A percentile compares a stretch with the other conserved stretches of the same genome.
Evolutionary conservation across 495 filamentous ascomycete genomes (phyloP).

Genomic region (Mycothermus thermophilus): DNA sequence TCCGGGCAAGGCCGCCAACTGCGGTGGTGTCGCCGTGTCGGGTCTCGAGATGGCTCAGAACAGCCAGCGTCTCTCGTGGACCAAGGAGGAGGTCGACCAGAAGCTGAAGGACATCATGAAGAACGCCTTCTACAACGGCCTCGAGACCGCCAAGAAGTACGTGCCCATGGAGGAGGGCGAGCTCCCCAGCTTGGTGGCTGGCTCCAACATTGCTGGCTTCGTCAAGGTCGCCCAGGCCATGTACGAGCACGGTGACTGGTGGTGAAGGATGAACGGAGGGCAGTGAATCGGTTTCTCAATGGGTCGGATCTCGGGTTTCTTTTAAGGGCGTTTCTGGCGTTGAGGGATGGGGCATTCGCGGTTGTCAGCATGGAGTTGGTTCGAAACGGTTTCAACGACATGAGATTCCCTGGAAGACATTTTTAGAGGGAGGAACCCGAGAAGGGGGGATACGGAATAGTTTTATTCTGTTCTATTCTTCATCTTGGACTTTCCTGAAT

Average conservation of each 20-base stretch:
- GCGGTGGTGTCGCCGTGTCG: constrained; percentile 92
- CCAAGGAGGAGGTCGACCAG: constrained; percentile 75
- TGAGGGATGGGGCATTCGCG: constrained; percentile 9
- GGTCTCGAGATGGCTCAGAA: constrained; percentile 99
- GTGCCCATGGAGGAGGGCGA: constrained; percentile 62
- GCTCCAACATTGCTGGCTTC: constrained; percentile 94
- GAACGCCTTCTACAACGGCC: constrained; percentile 79
- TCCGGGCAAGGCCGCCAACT: constrained; percentile 89
- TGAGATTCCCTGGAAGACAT: no score
- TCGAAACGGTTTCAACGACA: no score
- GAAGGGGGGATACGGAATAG: no score
- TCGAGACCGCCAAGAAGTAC: constrained; percentile 81
- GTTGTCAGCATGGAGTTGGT: constrained; percentile 6
- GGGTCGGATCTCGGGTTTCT: not conserved
- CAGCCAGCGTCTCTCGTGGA: constrained; percentile 71
- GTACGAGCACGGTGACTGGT: constrained; percentile 97
- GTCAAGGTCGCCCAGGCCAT: constrained; percentile 91
- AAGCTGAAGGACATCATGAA: constrained; percentile 93
- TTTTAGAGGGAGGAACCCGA: no score
- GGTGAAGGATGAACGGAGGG: no score
- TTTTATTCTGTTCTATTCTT: no score
- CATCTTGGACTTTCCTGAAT: no score
- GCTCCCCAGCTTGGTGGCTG: constrained; percentile 79
- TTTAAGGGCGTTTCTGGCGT: not conserved
- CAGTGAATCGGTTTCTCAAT: no score